Evolutionary conservation across 2,329 filamentous ascomycete species (phyloP).

Genomic region (Cordyceps cicadae): DNA sequence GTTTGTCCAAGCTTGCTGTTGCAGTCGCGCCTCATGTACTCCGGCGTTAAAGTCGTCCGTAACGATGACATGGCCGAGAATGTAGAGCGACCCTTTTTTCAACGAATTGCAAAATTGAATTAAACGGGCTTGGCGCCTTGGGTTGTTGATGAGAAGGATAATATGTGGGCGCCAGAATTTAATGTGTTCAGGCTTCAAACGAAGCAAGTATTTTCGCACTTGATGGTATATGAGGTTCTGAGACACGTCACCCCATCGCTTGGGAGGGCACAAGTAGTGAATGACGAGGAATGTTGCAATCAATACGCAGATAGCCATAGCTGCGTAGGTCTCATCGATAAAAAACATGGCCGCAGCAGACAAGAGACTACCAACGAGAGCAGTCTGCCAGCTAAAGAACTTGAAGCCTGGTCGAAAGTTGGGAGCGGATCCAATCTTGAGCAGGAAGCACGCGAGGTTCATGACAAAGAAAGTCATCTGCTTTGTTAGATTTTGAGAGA

Average conservation of each 20-base stretch:
- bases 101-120: conserved; percentile 88
- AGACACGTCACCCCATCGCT: conserved; percentile 83
- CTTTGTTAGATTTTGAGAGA: conserved; percentile 9
- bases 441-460: conserved; percentile 76
- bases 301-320: conserved; percentile 63
- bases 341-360: conserved; percentile 84
- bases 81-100: conserved; percentile 80
- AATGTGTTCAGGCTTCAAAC: conserved; percentile 79
- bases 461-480: conserved; percentile 84
- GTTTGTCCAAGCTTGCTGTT: conserved; percentile 76
- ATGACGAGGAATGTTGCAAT: conserved; percentile 75
- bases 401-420: conserved; percentile 85
- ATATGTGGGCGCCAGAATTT: conserved; percentile 92
- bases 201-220: conserved; percentile 76
- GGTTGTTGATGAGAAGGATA: conserved; percentile 73
- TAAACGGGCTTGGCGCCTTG: conserved; percentile 70
- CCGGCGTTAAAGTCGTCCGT: conserved; percentile 72
- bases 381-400: conserved; percentile 82
- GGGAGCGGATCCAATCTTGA: conserved; percentile 79
- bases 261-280: conserved; percentile 77
- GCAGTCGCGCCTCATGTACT: conserved; percentile 70
- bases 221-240: conserved; percentile 82
- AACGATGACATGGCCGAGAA: conserved; percentile 81
- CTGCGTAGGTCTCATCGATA: conserved; percentile 73
- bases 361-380: conserved; percentile 62